These are phyloP conservation scores for Colletotrichum sp. DNA, from an alignment of 2,329 filamentous ascomycete species.

Conservation along the genomic window DNA sequence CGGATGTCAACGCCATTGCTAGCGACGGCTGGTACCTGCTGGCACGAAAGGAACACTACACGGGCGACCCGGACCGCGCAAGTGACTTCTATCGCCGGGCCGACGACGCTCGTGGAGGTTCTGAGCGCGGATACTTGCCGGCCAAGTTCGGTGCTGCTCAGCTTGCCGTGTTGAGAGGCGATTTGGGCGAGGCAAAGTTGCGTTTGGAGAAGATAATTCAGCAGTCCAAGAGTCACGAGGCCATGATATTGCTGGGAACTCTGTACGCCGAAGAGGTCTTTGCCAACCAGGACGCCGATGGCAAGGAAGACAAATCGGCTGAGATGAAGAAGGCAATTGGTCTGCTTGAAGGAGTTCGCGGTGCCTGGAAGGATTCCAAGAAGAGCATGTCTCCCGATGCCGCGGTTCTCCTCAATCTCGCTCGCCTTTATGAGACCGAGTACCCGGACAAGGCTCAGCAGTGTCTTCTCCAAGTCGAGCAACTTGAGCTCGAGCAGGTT, in stretches of 20 bases:
- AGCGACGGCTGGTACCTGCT: constrained; percentile 98
- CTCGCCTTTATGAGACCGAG: constrained; percentile 86
- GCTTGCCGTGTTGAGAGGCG: constrained; percentile 81
- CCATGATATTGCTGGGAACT: constrained; percentile 89
- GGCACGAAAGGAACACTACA: constrained; percentile 88
- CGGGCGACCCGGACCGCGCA: constrained; percentile 75
- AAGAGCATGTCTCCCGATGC: constrained; percentile 82
- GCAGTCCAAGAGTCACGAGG: constrained; percentile 81
- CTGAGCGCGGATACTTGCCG: constrained; percentile 89
- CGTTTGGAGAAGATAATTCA: constrained; percentile 93
- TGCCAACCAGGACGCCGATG: constrained; percentile 70
- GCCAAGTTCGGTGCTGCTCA: constrained; percentile 96
- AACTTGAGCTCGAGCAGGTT: constrained; percentile 84
- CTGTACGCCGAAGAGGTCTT: constrained; percentile 96
- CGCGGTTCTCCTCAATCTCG: constrained; percentile 88
- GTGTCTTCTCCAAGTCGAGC: constrained; percentile 90
- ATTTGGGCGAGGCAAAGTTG: constrained; percentile 91
- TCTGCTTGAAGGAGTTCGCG: constrained; percentile 83
- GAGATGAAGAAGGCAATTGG: constrained; percentile 87
- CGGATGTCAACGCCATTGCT: constrained; percentile 94
- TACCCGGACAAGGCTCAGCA: constrained; percentile 89
- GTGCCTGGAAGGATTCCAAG: constrained; percentile 92
- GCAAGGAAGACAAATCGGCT: constrained; percentile 84
- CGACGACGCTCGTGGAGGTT: constrained; percentile 88
- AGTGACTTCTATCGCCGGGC: constrained; percentile 88